These are phyloP conservation scores for Diaporthe amygdali DNA, from an alignment of 2,329 filamentous ascomycete genomes.

Conservation along the genomic window DNA sequence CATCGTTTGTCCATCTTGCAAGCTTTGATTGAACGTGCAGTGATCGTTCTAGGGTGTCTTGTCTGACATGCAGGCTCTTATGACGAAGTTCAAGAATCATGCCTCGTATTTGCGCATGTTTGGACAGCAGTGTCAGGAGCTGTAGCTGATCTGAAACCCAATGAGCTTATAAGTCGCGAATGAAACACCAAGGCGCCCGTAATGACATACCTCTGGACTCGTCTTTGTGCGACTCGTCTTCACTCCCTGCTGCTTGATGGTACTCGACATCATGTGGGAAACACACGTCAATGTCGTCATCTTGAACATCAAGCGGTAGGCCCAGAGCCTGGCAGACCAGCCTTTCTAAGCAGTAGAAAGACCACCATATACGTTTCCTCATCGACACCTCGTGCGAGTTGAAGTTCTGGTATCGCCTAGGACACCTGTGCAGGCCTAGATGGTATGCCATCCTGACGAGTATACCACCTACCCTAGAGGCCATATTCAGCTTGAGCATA, in stretches of 20 bases:
- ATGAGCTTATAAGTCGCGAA: neutral
- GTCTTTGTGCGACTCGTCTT: neutral
- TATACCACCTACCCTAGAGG: conserved; percentile 59
- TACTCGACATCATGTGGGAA: conserved; percentile 29
- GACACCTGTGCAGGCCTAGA: conserved; percentile 63
- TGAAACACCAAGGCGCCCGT: neutral
- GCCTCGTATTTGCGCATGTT: conserved; percentile 28
- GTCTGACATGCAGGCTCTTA: conserved; percentile 24
- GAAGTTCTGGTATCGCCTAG: conserved; percentile 57
- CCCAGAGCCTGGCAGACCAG: conserved; percentile 62
- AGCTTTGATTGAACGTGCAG: conserved; percentile 27
- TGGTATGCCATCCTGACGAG: conserved; percentile 62
- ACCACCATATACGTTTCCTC: conserved; percentile 61
- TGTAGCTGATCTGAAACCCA: conserved; percentile 6
- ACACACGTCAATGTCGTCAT: conserved; percentile 64
- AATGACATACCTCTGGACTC: neutral
- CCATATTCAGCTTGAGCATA: conserved; percentile 61
- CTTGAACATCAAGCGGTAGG: conserved; percentile 57
- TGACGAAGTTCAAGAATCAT: conserved; percentile 29
- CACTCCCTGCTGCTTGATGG: neutral
- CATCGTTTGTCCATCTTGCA: conserved; percentile 26
- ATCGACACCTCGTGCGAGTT: conserved; percentile 49
- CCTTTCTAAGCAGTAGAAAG: conserved; percentile 59
- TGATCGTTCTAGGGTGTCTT: conserved; percentile 26
- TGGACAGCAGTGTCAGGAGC: conserved; percentile 25